Base-by-base conservation (phyloP, 768 basidiomycete genomes). In the Tephrocybe sp. region DNA sequence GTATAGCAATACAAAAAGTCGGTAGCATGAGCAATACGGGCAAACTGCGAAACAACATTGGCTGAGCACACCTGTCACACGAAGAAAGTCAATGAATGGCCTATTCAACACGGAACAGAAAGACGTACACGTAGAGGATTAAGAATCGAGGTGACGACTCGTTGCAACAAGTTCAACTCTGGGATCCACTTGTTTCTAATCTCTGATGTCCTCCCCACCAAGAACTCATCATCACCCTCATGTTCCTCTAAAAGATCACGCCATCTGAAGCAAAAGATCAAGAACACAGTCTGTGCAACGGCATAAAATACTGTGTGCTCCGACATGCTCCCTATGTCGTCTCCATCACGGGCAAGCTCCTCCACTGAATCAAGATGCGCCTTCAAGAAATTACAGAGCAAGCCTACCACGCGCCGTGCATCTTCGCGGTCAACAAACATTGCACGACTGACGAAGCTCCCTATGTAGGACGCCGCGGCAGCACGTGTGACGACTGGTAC, bases 251-350 rank as follows among this genome's bases (percentile, higher is more conserved):
- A 64, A 29, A 98, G 69, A 56, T 98, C 97, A 52, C 91, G 73
- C 95, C 95, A 98, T 10, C 97, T 76, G 69, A 98, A 99, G 66
- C 97, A 98, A 66, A 99, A 99, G 55, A 99, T 92, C 55, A 98
- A 77, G 64, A 99, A 94, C 9, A 94, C 82, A 0, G 94, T 86
- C 61, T 98, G 97, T 0, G 84, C 71, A 25, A 95, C 87, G 2
- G 94, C 93, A 64, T 97, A 97, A 63, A 97, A 97, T 16, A 95
- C 79, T 22, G 78, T 80, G 57, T 87, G 75, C 47, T 79, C 76
- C n/a, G 57, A 57, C 25, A 65, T 45, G 31, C 49, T 64, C 47
- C 52, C 62, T 42, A 59, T 59, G 3, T 45, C 43, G 18, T 69
- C 67, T 7, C 73, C 75, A 4, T 66, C 66, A 15, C 71, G 67